Conservation (phyloP, 2,329 filamentous ascomycete species). For the Paraphoma chrysanthemicola region DNA sequence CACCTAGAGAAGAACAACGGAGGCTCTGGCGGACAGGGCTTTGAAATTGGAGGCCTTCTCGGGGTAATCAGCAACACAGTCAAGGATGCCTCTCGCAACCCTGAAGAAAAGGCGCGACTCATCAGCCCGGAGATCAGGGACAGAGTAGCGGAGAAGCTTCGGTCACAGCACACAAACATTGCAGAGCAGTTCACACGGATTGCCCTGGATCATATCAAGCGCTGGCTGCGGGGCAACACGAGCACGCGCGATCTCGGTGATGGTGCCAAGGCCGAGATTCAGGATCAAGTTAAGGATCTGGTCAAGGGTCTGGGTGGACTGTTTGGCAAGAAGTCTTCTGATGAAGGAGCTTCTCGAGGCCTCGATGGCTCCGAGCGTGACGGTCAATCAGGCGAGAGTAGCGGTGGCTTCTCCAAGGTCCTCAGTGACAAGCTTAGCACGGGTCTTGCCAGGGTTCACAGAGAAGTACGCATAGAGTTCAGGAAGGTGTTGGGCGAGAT, state of each 20-base stretch:
- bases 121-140: conserved; percentile 42
- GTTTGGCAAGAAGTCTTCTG: conserved; percentile 29
- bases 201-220: conserved; percentile 39
- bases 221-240: conserved; percentile 40
- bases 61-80: conserved; percentile 35
- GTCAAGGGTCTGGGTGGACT: conserved; percentile 37
- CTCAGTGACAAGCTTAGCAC: conserved; percentile 40
- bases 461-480: conserved; percentile 39
- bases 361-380: conserved; percentile 19
- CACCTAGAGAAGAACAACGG: conserved; percentile 26
- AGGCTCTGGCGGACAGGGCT: conserved; percentile 13
- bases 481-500: conserved; percentile 37
- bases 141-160: conserved; percentile 33
- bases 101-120: conserved; percentile 37
- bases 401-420: conserved; percentile 34
- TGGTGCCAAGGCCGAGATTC: conserved; percentile 38
- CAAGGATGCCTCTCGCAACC: conserved; percentile 36
- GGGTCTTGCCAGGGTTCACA: conserved; percentile 37
- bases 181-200: conserved; percentile 40
- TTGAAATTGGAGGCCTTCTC: conserved; percentile 35
- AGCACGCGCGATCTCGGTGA: conserved; percentile 38
- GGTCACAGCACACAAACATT: conserved; percentile 33
- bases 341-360: conserved; percentile 25
- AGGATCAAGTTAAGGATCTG: conserved; percentile 34
- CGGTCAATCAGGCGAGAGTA: conserved; percentile 16